Evolutionary conservation across 495 filamentous ascomycete species (phyloP), one percentile per base, ranked within the genome.

Genomic region (Zalerion maritima): DNA sequence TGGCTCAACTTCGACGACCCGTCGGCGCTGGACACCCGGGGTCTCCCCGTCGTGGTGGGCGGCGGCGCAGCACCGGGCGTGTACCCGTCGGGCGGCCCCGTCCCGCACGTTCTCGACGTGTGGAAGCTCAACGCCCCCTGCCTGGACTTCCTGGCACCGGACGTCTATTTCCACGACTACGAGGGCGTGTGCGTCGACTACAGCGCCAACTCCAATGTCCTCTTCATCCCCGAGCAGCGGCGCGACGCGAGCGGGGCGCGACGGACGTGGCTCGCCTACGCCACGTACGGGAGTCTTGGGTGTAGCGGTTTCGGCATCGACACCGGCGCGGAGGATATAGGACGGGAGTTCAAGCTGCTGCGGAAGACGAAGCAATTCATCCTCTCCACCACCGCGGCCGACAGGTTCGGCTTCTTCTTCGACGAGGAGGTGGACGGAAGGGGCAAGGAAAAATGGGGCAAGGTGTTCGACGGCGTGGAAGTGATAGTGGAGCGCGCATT

Each of bases 151-250:
- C 57, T 66, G 20, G 43, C 56, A 2, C 64, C 62, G 5, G 64
- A 69, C 34, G 31, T 69, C 16, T 65, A 65, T 34, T 37, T 62
- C 6, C 48, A 53, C 19, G 53, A 67, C 32, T 65, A 69, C 25
- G 25, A 32, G 3, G 47, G 18, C n/a, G 40, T 42, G 1, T 67
- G 59, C 29, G 38, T 20, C 1, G 50, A 57, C 18, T 68, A 68
- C 37, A 31, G 49, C n/a, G 55, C 58, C 35, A 41, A 45, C 6
- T 49, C 57, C 31, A 58, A 64, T 34, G 49, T 61, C 1, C 49
- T 67, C 11, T 63, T 67, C 44, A 64, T 67, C 29, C 62, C 64
- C 10, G 62, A 64, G 42, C 62, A 67, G 37, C 45, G 54, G 3
- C 43, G 54, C 8, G 62, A 67, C 35, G 61, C 63, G 16, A 55